phyloP scores from a whole-genome alignment of 768 basidiomycete species.

The Calvatia gigantea region DNA sequence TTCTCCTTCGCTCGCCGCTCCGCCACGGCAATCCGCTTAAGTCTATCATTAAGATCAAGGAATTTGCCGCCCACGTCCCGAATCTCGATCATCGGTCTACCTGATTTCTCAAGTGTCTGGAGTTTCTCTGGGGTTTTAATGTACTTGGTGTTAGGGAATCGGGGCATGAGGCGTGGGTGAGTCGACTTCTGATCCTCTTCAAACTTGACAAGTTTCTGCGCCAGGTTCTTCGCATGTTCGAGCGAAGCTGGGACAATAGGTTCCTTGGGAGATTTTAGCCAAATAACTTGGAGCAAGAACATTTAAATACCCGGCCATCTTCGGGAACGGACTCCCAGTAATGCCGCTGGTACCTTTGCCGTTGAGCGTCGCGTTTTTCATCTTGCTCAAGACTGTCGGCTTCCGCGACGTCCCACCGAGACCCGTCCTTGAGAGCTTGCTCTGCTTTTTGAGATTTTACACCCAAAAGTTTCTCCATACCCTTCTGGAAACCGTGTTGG shows the following conservation, averaged over 20 bases:
- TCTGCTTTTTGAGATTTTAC: slow-evolving; percentile 33
- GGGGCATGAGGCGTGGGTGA: slow-evolving; percentile 35
- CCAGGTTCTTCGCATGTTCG: slow-evolving; percentile 41
- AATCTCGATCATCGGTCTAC: slow-evolving; percentile 60
- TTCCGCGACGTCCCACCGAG: slow-evolving; percentile 42
- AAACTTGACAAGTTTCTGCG: slow-evolving; percentile 29
- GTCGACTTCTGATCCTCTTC: slow-evolving; percentile 32
- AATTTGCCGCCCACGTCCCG: slow-evolving; percentile 74
- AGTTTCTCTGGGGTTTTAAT: slow-evolving; percentile 34
- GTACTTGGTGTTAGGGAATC: slow-evolving; percentile 30
- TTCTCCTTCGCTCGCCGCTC: slow-evolving; percentile 40
- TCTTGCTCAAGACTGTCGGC: slow-evolving; percentile 62
- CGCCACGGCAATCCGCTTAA: slow-evolving; percentile 45
- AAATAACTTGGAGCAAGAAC: background rate
- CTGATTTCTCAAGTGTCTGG: slow-evolving; percentile 34
- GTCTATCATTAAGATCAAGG: slow-evolving; percentile 51
- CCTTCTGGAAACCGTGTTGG: slow-evolving; percentile 75
- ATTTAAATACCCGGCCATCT: slow-evolving; percentile 47
- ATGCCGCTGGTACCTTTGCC: slow-evolving; percentile 62
- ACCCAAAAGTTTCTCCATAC: slow-evolving; percentile 80
- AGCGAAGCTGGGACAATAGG: slow-evolving; percentile 58
- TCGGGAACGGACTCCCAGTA: slow-evolving; percentile 83
- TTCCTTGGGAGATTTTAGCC: slow-evolving; percentile 40
- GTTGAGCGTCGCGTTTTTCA: slow-evolving; percentile 51
- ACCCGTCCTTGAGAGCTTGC: slow-evolving; percentile 3